Evolutionary conservation across 352 stramenopile genomes (phyloP).

Genomic region (Pythium apleroticum): DNA sequence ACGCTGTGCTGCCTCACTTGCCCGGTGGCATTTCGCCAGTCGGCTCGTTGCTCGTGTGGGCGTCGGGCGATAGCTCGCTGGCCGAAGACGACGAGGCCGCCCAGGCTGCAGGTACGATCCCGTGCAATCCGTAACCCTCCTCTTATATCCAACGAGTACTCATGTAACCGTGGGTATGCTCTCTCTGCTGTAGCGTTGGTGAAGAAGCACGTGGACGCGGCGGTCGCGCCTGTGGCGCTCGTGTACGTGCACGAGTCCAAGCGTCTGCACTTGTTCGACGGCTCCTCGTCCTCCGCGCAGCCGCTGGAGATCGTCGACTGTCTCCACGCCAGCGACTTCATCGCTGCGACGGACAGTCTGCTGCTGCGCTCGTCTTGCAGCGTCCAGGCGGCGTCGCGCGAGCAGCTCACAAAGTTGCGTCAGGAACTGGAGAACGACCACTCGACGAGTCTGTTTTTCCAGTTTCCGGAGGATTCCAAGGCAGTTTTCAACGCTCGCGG

Average conservation of each 20-base stretch:
- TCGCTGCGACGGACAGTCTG: conserved; percentile 30
- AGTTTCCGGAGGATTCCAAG: conserved; percentile 25
- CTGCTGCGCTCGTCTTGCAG: conserved; percentile 46
- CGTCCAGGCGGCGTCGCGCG: conserved; percentile 25
- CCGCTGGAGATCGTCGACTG: conserved; percentile 38
- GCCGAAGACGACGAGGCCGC: conserved; percentile 11
- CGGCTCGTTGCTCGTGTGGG: conserved; percentile 29
- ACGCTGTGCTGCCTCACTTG: conserved; percentile 18
- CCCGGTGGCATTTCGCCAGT: conserved; percentile 31
- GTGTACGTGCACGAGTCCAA: conserved; percentile 28
- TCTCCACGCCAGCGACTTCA: conserved; percentile 55
- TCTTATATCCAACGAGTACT: too few species aligned
- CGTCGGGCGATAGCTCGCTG: conserved; percentile 3
- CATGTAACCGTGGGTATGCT: too few species aligned
- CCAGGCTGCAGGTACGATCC: neutral
- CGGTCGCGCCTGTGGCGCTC: conserved; percentile 16
- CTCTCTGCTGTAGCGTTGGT: neutral
- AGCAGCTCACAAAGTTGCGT: conserved; percentile 1
- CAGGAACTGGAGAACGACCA: conserved; percentile 27
- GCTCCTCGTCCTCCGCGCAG: neutral
- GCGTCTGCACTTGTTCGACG: conserved; percentile 22
- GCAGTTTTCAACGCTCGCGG: conserved; percentile 38
- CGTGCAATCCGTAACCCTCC: too few species aligned
- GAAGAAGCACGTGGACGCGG: neutral
- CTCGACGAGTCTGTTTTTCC: conserved; percentile 36